Evolutionary conservation across 352 stramenopile species (phyloP), one percentile per base, ranked within the genome.

Genomic region (Globisporangium radiosum): DNA sequence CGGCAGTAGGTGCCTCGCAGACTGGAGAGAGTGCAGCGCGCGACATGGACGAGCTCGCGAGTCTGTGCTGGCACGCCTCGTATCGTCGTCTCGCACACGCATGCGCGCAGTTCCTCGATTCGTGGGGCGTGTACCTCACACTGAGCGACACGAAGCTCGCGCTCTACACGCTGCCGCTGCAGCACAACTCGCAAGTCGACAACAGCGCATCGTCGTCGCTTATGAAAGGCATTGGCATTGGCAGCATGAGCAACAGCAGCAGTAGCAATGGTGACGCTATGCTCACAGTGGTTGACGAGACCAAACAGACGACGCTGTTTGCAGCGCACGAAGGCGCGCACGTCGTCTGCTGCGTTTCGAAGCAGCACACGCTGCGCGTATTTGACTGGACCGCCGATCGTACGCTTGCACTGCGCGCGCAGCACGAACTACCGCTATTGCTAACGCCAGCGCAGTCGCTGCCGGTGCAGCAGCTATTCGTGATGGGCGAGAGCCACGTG

Each of bases 301-400:
- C 78, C 15, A 93, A 88, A 56, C 67, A 70, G 14, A 76, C 80
- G 3, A 48, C 72, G 51, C 57, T 86, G 15, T 76, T 91, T 8
- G 70, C 78, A 0, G 76, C 63, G 15, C 72, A 89, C 45, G 81
- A 94, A 57, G 49, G 63, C n/a, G 66, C 70, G 9, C 80, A 81
- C 37, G 73, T 78, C 13, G 52, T 92, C 4, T 72, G 63, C 56
- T 69, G 71, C 15, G 47, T 90, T 33, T 71, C 81, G 14, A 91
- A 94, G 71, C 75, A 72, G 52, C 73, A 81, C 45, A 69, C 56
- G n/a, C 59, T 94, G 11, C 78, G 78, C 48, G 73, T 91, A 38
- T 90, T 78, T 57, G 81, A 94, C 70, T 92, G 84, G 81, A 92
- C 73, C 1, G 69, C 72, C 36, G 82, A 77, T 52, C 59, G 70